Percentiles rank a stretch among this genome's conserved stretches.
These are phyloP conservation scores for Cladosporium sphaerospermum DNA, from an alignment of 2,329 filamentous ascomycete species.

Conservation along the genomic window DNA sequence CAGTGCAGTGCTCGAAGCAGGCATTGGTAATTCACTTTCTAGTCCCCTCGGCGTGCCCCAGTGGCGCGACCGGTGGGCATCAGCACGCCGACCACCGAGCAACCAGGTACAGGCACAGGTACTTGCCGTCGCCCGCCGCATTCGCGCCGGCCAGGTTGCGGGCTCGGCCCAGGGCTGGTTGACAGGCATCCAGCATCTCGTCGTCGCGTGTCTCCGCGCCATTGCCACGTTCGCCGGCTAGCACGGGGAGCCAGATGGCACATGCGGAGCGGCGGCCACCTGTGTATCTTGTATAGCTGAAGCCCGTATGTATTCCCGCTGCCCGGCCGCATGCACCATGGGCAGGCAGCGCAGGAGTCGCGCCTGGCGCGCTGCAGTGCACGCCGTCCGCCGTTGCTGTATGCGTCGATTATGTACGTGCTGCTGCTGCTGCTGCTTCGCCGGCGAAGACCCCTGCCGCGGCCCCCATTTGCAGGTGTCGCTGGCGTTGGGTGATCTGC, in stretches of 20 bases:
- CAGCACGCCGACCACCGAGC: no score
- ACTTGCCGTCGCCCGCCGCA: no score
- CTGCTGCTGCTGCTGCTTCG: no score
- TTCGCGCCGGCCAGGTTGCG: no score
- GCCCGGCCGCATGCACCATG: not conserved
- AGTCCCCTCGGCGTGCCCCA: no score
- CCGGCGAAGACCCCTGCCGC: not conserved
- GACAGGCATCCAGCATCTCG: conserved; percentile 1
- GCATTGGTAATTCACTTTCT: no score
- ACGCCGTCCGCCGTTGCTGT: no score
- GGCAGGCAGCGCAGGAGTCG: not conserved
- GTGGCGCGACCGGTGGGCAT: no score
- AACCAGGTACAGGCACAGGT: no score
- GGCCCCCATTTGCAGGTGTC: not conserved
- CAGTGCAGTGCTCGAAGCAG: not conserved
- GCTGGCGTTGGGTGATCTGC: conserved; percentile 4
- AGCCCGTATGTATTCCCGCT: not conserved
- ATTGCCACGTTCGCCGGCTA: not conserved
- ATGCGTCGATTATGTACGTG: no score
- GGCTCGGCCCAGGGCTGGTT: not conserved
- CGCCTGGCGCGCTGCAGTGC: no score
- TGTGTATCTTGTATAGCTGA: not conserved
- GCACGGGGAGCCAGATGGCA: not conserved
- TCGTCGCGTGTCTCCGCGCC: not conserved
- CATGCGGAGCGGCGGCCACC: not conserved